Conservation (phyloP, 805 yeast species). For the Cyberlindnera meyerae region DNA sequence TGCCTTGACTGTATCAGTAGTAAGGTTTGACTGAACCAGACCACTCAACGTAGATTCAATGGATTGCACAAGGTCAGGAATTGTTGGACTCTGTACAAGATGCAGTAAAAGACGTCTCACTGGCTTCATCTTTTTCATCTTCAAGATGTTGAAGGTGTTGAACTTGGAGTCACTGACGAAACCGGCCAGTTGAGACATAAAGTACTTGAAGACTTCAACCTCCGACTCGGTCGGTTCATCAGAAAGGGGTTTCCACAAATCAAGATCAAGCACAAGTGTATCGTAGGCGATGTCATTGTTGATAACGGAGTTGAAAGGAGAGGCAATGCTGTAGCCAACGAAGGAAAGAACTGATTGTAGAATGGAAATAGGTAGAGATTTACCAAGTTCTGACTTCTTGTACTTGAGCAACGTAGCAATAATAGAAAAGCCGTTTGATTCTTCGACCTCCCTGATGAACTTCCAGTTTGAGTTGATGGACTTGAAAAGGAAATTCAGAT, state of each 20-base stretch:
- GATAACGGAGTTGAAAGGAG: conserved; percentile 54
- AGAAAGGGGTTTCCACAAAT: conserved; percentile 42
- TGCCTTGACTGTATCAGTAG: conserved; percentile 50
- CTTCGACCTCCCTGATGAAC: conserved; percentile 52
- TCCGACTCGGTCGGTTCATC: conserved; percentile 21
- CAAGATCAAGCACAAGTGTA: conserved; percentile 56
- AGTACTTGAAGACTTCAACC: conserved; percentile 43
- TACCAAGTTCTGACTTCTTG: conserved; percentile 30
- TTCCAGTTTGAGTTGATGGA: conserved; percentile 46
- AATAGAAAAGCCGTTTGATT: conserved; percentile 55
- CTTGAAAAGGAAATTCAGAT: conserved; percentile 39
- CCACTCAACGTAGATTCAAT: conserved; percentile 36
- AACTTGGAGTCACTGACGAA: conserved; percentile 50
- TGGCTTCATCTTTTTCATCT: conserved; percentile 48
- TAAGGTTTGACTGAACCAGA: conserved; percentile 42
- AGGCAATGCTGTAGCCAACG: conserved; percentile 50
- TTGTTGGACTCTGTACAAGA: conserved; percentile 27
- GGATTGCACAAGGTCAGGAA: too few species aligned
- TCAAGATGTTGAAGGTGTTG: conserved; percentile 44
- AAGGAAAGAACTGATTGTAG: conserved; percentile 44
- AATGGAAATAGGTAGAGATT: conserved; percentile 35
- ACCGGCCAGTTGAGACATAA: conserved; percentile 54
- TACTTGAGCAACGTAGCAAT: conserved; percentile 48
- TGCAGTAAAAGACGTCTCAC: conserved; percentile 30
- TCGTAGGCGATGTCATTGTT: conserved; percentile 53